These are phyloP conservation scores for Eucalyptus erythrocorys DNA, from an alignment of 345 rosid species.

Conservation along the genomic window DNA sequence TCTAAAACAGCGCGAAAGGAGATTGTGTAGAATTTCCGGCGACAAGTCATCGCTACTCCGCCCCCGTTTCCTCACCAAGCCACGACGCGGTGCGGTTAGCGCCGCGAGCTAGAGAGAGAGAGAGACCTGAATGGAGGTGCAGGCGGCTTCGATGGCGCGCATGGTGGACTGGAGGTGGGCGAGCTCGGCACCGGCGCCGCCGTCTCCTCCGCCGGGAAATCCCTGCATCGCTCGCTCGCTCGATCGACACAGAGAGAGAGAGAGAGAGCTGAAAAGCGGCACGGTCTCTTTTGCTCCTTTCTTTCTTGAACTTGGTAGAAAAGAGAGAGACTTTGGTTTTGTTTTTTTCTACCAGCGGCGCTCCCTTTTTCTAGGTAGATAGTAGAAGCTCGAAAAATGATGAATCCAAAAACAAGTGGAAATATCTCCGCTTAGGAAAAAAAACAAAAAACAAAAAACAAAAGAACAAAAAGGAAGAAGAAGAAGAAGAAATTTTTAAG, in stretches of 20 bases:
- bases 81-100: not conserved
- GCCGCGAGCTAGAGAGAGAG: not conserved
- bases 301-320: not conserved
- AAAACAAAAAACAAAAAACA: too few relatives aligned
- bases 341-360: not conserved
- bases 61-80: not conserved
- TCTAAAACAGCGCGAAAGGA: not conserved
- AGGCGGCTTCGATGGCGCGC: constrained; percentile 94
- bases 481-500: too few relatives aligned
- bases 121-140: constrained; percentile 78
- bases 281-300: not conserved
- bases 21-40: not conserved
- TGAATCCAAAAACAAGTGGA: not conserved
- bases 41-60: not conserved
- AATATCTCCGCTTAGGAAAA: too few relatives aligned
- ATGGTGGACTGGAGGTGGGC: constrained; percentile 72
- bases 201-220: constrained; percentile 22
- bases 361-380: not conserved
- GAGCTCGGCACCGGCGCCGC: constrained; percentile 28
- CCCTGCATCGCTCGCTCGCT: constrained; percentile 27
- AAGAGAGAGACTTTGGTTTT: not conserved
- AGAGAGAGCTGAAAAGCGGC: not conserved
- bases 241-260: not conserved
- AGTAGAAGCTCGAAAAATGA: not conserved
- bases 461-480: too few relatives aligned